Percentiles rank a stretch among this genome's conserved stretches.
These are phyloP conservation scores for Thermothelomyces thermophilus DNA, from an alignment of 2,329 filamentous ascomycete species.

Conservation along the genomic window DNA sequence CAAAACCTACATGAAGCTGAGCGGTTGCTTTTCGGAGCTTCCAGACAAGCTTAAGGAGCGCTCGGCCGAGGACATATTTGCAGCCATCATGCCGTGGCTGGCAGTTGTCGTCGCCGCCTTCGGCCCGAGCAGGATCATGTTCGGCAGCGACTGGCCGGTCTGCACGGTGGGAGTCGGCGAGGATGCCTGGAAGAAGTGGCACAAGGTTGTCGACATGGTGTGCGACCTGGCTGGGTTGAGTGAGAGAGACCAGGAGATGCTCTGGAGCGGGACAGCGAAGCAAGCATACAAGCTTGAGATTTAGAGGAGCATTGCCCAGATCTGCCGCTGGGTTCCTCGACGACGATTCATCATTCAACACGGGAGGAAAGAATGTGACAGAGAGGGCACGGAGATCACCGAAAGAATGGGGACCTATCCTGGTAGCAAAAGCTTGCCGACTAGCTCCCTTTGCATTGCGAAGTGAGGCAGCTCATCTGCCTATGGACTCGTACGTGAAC, in stretches of 20 bases:
- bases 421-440: neutral
- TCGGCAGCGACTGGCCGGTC: conserved; percentile 90
- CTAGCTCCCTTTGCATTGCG: too few relatives aligned
- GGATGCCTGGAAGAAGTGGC: conserved; percentile 70
- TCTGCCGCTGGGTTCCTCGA: neutral
- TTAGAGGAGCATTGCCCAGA: neutral
- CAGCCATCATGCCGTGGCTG: conserved; percentile 62
- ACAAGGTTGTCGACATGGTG: conserved; percentile 59
- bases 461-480: too few relatives aligned
- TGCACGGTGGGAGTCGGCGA: conserved; percentile 59
- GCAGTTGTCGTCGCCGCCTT: conserved; percentile 67
- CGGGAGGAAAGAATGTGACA: neutral
- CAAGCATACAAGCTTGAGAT: conserved; percentile 57
- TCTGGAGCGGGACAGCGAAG: conserved; percentile 68
- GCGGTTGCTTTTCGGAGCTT: conserved; percentile 77
- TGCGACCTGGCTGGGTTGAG: conserved; percentile 56
- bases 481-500: neutral
- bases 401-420: neutral
- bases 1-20: conserved; percentile 84
- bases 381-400: neutral
- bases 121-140: conserved; percentile 69
- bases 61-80: conserved; percentile 51
- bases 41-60: conserved; percentile 45
- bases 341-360: neutral
- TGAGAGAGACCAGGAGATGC: conserved; percentile 53